These are phyloP conservation scores for Sporisorium exsertum DNA, from an alignment of 1,284 basidiomycete genomes.

Conservation along the genomic window DNA sequence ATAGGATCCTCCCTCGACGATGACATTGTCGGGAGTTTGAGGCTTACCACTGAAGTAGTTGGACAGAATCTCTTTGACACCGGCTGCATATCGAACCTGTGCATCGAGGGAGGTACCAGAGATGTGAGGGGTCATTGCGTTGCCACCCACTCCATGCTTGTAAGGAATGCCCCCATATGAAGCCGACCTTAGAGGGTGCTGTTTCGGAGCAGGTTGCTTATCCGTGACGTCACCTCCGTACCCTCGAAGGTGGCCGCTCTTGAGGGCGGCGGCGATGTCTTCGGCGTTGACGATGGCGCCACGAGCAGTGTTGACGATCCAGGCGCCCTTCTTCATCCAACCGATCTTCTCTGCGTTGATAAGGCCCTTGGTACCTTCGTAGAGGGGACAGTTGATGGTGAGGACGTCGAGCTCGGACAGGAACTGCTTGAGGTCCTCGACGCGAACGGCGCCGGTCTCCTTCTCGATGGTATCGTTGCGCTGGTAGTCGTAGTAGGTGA, in stretches of 20 bases:
- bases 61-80: conserved; percentile 82
- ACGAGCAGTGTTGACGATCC: conserved; percentile 92
- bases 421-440: conserved; percentile 86
- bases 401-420: conserved; percentile 83
- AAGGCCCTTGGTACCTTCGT: conserved; percentile 81
- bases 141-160: conserved; percentile 82
- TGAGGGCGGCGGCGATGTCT: conserved; percentile 81
- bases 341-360: conserved; percentile 82
- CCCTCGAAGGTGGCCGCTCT: conserved; percentile 78
- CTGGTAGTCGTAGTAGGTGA: conserved; percentile 92
- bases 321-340: conserved; percentile 87
- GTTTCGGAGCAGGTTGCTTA: conserved; percentile 72
- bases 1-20: conserved; percentile 71
- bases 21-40: conserved; percentile 84
- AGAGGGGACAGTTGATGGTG: conserved; percentile 89
- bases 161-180: conserved; percentile 72
- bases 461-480: conserved; percentile 79
- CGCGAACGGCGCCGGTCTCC: conserved; percentile 79
- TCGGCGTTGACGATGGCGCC: conserved; percentile 90
- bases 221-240: conserved; percentile 73
- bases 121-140: conserved; percentile 59
- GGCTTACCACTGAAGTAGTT: conserved; percentile 76
- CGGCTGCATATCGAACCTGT: conserved; percentile 85
- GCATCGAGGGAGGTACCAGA: conserved; percentile 84
- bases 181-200: conserved; percentile 76